Evolutionary conservation across 768 basidiomycete genomes (phyloP), one percentile per base, ranked within the genome.

Genomic region (Calocera viscosa): DNA sequence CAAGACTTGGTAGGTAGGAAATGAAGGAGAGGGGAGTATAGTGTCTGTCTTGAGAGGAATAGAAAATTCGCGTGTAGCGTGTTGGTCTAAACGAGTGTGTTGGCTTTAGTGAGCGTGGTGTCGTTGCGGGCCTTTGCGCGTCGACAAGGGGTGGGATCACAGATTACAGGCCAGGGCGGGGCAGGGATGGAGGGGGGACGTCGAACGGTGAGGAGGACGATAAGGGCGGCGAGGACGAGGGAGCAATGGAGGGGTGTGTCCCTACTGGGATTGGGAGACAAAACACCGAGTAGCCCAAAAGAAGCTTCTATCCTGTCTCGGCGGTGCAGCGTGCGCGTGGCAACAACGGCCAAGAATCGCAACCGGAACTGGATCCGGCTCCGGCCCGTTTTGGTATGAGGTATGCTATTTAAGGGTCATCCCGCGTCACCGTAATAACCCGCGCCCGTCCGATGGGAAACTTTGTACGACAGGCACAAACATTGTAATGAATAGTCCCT

Each of bases 31-130:
- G 30, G 24, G 22, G 26, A 32, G 24, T 7, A 28, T 7, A 28
- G 14, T 60, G 53, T 60, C 11, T 60, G 53, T 60, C 14, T 47
- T 26, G 53, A 60, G 24, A 60, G 43, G 22, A 60, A 19, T 22
- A 60, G 53, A 28, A 60, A 60, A 60, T 16, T 60, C 53, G 53
- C 53, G 53, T 26, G 53, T 32, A 32, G 53, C 53, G 53, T 60
- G 53, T 60, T 60, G 53, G 53, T 60, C 53, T 60, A 60, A 60
- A 60, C 53, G 53, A 60, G 53, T 60, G 53, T 60, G 53, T 26
- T 38, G 53, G 24, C 10, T 60, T 60, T 60, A 60, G 53, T 8
- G 53, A 60, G 30, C 53, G 53, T 60, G 30, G 53, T 32, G 53
- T 60, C 53, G 53, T 60, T 60, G 53, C 53, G 53, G 53, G 53